Percentiles rank a stretch among this genome's conserved stretches.
Evolutionary conservation across 2,329 filamentous ascomycete species (phyloP).

Genomic region (Fusarium sp.): DNA sequence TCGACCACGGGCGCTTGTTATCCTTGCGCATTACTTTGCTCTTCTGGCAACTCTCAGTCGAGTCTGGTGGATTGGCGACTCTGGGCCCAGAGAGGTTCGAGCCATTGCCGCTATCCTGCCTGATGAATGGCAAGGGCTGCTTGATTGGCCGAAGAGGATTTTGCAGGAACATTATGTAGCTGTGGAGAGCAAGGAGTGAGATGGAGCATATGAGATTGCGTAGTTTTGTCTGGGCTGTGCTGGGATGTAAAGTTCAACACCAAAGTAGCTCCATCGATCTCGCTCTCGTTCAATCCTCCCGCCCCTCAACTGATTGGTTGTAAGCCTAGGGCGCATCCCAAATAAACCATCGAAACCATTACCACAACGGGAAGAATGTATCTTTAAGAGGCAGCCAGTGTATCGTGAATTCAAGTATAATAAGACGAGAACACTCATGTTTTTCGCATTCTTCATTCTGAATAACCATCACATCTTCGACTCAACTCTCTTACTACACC

Average conservation of each 20-base stretch:
- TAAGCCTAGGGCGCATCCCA: neutral
- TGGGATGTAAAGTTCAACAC: neutral
- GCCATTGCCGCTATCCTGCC: conserved; percentile 2
- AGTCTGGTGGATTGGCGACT: conserved; percentile 11
- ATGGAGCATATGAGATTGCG: neutral
- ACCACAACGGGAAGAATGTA: neutral
- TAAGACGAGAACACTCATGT: neutral
- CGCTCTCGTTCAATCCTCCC: neutral
- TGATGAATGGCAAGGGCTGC: conserved; percentile 2
- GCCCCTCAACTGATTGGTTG: neutral
- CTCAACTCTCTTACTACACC: neutral
- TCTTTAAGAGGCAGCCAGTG: conserved; percentile 7
- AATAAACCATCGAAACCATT: neutral
- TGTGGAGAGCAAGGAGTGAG: neutral
- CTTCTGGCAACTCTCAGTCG: conserved; percentile 3
- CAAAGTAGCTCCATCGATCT: neutral
- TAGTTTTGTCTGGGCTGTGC: neutral
- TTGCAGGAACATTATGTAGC: neutral
- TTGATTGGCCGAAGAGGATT: conserved; percentile 10
- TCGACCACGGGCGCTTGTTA: conserved; percentile 7
- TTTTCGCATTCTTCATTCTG: neutral
- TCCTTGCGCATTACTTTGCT: conserved; percentile 11
- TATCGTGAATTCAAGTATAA: conserved; percentile 1
- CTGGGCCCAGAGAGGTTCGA: neutral
- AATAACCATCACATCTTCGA: neutral